Evolutionary conservation across 1,284 basidiomycete species (phyloP).

Genomic region (Exobasidium cylindrosporum): DNA sequence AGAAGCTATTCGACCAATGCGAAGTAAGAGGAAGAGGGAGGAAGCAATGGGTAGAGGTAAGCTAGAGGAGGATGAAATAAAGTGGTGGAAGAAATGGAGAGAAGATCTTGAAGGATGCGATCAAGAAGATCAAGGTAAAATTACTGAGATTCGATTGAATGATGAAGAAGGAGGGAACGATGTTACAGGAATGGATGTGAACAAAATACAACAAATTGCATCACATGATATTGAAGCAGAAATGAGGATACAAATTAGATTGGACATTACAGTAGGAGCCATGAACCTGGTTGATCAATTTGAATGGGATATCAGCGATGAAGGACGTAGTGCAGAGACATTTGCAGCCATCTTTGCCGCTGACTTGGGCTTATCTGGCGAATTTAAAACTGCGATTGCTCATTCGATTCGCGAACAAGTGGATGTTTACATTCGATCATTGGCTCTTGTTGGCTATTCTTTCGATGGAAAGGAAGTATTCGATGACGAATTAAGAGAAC

Average conservation of each 20-base stretch:
- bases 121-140: constrained; percentile 8
- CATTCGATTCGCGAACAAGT: constrained; percentile 96
- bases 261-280: constrained; percentile 91
- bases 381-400: constrained; percentile 84
- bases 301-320: constrained; percentile 91
- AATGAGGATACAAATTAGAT: constrained; percentile 85
- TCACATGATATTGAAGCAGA: constrained; percentile 58
- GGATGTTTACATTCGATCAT: constrained; percentile 82
- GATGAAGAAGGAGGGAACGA: constrained; percentile 45
- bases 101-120: constrained; percentile 7
- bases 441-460: constrained; percentile 85
- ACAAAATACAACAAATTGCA: constrained; percentile 57
- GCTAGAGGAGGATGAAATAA: constrained; percentile 13
- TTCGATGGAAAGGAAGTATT: constrained; percentile 73
- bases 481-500: constrained; percentile 86
- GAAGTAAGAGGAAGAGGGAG: constrained; percentile 11
- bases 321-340: constrained; percentile 77
- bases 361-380: constrained; percentile 84
- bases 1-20: constrained; percentile 30
- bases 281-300: constrained; percentile 95
- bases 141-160: not conserved
- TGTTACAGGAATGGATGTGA: constrained; percentile 55
- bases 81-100: constrained; percentile 27
- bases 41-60: constrained; percentile 11
- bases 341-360: constrained; percentile 84